Base-by-base conservation (phyloP, 139 green algal species). In the Pedinophyceae sp. region DNA sequence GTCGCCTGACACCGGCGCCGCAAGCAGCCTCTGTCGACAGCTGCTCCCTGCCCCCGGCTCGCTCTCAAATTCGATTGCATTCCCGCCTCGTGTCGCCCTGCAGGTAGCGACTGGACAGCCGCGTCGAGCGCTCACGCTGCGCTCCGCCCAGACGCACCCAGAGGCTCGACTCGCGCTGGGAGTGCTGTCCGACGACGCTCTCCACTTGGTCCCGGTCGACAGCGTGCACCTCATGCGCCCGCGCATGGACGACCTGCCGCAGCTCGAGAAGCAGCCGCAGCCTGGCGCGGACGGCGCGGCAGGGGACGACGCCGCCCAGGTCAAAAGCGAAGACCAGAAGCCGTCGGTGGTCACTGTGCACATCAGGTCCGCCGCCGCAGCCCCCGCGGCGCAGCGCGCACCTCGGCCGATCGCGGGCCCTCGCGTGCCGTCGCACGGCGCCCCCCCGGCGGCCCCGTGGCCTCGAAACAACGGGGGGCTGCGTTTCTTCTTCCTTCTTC, bases 221-320 rank as follows among this genome's bases (percentile, higher is more conserved):
- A 80, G 80, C 34, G 73, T 68, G 1, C 47, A 93, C 41, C 82
- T 92, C 67, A 52, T 94, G 64, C 77, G 85, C 4, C 85, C 83
- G 25, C 63, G 68, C 6, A 53, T 90, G 61, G 48, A 54, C 17
- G 67, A 93, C 55, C 57, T 94, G 1, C 77, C 83, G 50, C 55
- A 62, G 2, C 40, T 13, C 10, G 65, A 68, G 1, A 53, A 48
- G 52, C 55, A 54, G 18, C 30, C 43, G 7, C 22, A 2, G 30
- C 61, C 22, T 17, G 25, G 26, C 45, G 38, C 58, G 43, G 30
- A 55, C 28, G 29, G 29, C 1, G 48, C 30, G 19, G 51, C 23
- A 25, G 61, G 29, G 40, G 54, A 41, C 30, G 64, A 27, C 3
- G 62, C 29, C 17, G 59, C 38, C 4, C 43, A 41, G 15, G 68